Evolutionary conservation across 2,329 filamentous ascomycete genomes (phyloP).

Genomic region (Parascedosporium putredinis): DNA sequence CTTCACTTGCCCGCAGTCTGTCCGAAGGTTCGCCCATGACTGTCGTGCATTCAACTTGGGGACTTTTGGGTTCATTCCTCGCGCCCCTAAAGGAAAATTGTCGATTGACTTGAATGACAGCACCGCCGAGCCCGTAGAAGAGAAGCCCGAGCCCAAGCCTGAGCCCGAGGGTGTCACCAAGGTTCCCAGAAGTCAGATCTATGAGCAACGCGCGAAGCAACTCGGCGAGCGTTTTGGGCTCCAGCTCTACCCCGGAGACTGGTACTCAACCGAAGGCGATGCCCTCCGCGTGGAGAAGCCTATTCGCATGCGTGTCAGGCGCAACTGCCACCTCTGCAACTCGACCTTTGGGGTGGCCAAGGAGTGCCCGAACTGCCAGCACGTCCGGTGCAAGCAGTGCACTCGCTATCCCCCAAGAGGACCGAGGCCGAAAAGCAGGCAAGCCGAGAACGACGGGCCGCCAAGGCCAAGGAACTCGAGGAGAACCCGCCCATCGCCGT

Average conservation of each 20-base stretch:
- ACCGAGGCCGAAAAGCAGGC: slow-evolving; percentile 43
- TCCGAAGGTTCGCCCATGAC: no score
- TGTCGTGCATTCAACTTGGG: no score
- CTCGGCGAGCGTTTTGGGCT: slow-evolving; percentile 45
- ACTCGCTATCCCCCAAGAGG: slow-evolving; percentile 61
- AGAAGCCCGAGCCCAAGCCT: slow-evolving; percentile 14
- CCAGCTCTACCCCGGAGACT: slow-evolving; percentile 43
- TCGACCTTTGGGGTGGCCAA: slow-evolving; percentile 63
- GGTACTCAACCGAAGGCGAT: slow-evolving; percentile 40
- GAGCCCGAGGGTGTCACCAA: slow-evolving; percentile 12
- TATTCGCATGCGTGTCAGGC: slow-evolving; percentile 67
- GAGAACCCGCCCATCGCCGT: slow-evolving; percentile 40
- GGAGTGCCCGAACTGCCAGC: slow-evolving; percentile 66
- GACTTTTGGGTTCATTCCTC: no score
- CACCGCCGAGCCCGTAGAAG: neutral
- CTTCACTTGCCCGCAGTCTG: no score
- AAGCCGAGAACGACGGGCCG: slow-evolving; percentile 39
- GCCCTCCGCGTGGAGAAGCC: slow-evolving; percentile 61
- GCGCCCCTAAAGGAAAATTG: no score
- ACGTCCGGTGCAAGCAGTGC: slow-evolving; percentile 73
- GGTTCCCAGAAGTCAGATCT: slow-evolving; percentile 31
- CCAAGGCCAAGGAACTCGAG: slow-evolving; percentile 42
- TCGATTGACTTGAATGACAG: no score
- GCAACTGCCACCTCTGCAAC: slow-evolving; percentile 72
- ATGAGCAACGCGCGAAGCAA: slow-evolving; percentile 46